phyloP scores from a whole-genome alignment of 1,284 basidiomycete species.

The Melampsora larici-populina region DNA sequence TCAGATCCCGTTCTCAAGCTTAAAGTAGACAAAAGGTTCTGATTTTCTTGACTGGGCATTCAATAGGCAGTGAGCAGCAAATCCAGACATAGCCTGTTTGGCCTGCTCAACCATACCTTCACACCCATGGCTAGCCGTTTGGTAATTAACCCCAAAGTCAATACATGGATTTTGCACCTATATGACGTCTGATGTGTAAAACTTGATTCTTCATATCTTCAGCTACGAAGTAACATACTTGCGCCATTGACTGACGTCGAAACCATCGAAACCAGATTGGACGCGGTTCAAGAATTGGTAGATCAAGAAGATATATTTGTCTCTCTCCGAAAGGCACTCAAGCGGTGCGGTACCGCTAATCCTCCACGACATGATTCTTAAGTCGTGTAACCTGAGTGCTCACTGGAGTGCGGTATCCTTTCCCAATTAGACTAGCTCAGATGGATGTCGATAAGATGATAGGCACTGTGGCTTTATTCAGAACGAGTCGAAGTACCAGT shows the following conservation, averaged over 20 bases:
- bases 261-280: constrained; percentile 33
- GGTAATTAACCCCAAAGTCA: neutral
- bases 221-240: constrained; percentile 39
- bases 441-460: constrained; percentile 42
- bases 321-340: constrained; percentile 36
- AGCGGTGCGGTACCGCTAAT: constrained; percentile 13
- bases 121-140: constrained; percentile 41
- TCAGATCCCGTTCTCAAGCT: neutral
- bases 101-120: constrained; percentile 34
- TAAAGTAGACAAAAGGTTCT: too few relatives aligned
- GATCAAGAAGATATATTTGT: constrained; percentile 29
- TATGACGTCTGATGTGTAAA: too few relatives aligned
- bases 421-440: constrained; percentile 8
- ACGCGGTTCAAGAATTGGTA: constrained; percentile 40
- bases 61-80: constrained; percentile 31
- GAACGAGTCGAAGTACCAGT: constrained; percentile 1
- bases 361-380: neutral
- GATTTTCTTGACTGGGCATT: neutral
- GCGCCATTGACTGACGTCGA: constrained; percentile 40
- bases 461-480: constrained; percentile 16
- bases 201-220: neutral
- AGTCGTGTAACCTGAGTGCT: neutral
- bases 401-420: neutral
- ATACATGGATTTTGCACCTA: neutral
- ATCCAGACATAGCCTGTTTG: constrained; percentile 28